phyloP scores from a whole-genome alignment of 495 filamentous ascomycete species.

The Beverwykella pulmonaria region DNA sequence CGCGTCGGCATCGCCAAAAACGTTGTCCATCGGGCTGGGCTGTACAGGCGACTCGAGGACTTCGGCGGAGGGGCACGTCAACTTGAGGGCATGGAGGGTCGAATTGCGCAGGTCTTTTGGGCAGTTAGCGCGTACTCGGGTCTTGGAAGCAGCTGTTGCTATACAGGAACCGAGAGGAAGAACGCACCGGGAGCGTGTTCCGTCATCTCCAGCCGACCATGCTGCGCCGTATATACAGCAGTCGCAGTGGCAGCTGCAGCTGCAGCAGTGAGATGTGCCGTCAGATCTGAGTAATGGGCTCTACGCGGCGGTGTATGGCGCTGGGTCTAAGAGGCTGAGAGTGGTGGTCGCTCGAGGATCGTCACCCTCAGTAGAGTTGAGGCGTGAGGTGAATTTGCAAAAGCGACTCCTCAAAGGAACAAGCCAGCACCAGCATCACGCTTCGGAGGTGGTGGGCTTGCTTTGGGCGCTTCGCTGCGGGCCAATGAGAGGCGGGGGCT shows the following conservation, averaged over 20 bases:
- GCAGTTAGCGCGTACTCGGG: not conserved
- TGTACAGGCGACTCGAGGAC: conserved; percentile 13
- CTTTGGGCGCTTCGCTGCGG: not conserved
- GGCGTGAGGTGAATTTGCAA: conserved; percentile 5
- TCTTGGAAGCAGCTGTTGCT: not conserved
- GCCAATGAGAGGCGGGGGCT: not conserved
- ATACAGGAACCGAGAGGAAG: not conserved
- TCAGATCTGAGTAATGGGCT: conserved; percentile 6
- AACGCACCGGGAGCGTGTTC: conserved; percentile 23
- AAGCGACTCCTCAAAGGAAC: not conserved
- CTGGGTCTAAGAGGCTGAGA: not conserved
- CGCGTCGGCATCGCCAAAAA: conserved; percentile 26
- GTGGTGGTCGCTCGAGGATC: not conserved
- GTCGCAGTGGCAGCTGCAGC: too few species aligned
- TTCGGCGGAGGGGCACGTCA: conserved; percentile 38
- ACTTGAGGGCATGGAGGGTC: conserved; percentile 33
- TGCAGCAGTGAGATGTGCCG: conserved; percentile 7
- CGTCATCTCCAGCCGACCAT: conserved; percentile 28
- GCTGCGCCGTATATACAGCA: conserved; percentile 10
- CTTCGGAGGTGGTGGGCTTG: not conserved
- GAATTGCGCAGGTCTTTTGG: conserved; percentile 33
- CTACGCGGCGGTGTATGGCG: not conserved
- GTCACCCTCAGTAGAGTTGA: not conserved
- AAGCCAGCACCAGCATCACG: conserved; percentile 1
- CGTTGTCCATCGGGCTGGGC: conserved; percentile 14